A percentile compares a stretch with the other conserved stretches of the same genome.
These are phyloP conservation scores for Barnettozyma siamensis DNA, from an alignment of 805 yeast genomes.

Conservation along the genomic window DNA sequence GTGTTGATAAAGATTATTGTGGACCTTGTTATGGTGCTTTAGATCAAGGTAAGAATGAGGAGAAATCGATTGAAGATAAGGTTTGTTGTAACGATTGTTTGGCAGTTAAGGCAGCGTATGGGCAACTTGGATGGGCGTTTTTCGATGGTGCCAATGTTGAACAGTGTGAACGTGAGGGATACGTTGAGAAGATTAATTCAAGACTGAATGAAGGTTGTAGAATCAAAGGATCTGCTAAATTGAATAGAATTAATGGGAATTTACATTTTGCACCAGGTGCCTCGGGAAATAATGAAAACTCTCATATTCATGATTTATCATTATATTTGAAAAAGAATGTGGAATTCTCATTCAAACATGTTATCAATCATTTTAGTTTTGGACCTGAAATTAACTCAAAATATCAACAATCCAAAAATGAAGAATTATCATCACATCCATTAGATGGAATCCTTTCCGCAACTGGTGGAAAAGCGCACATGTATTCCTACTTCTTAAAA, in stretches of 20 bases:
- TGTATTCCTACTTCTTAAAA: slow-evolving; percentile 74
- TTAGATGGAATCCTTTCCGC: slow-evolving; percentile 47
- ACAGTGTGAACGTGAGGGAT: slow-evolving; percentile 89
- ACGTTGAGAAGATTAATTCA: slow-evolving; percentile 54
- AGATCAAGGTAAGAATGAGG: slow-evolving; percentile 47
- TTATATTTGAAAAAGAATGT: slow-evolving; percentile 50
- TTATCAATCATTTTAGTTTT: slow-evolving; percentile 74
- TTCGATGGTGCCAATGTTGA: slow-evolving; percentile 81
- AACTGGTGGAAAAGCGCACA: slow-evolving; percentile 48
- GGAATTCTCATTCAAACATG: slow-evolving; percentile 71
- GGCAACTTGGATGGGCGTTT: slow-evolving; percentile 77
- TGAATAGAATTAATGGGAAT: slow-evolving; percentile 85
- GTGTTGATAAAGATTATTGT: slow-evolving; percentile 48
- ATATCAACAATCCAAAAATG: slow-evolving; percentile 17
- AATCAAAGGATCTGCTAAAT: slow-evolving; percentile 67
- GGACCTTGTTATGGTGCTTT: slow-evolving; percentile 89
- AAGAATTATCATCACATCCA: slow-evolving; percentile 52
- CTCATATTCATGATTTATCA: slow-evolving; percentile 83
- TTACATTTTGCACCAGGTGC: slow-evolving; percentile 96
- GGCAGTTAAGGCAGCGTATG: slow-evolving; percentile 75
- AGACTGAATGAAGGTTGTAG: slow-evolving; percentile 83
- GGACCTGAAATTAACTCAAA: slow-evolving; percentile 49
- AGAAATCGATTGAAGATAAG: slow-evolving; percentile 33
- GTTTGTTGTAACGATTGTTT: slow-evolving; percentile 84
- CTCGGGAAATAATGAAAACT: slow-evolving; percentile 49